Percentiles rank a stretch among this genome's conserved stretches.
Conservation (phyloP, 305 asterid species). For the Fraxinus ornus region DNA sequence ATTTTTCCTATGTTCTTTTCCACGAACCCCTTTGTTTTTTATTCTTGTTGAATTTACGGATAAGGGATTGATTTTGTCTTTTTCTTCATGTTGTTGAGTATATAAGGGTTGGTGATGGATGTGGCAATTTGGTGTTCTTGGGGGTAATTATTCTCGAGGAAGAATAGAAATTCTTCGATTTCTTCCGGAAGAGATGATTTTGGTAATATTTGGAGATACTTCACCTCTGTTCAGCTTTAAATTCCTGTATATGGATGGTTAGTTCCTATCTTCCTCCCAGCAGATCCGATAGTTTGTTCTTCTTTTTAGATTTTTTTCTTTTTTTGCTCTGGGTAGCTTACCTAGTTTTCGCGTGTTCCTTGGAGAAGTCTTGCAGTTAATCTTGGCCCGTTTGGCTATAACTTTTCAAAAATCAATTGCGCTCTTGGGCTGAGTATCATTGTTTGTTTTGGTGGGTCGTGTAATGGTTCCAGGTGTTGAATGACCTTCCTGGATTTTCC, state of each 20-base stretch:
- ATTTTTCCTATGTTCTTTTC: conserved; percentile 32
- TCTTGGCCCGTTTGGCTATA: not conserved
- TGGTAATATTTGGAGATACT: conserved; percentile 3
- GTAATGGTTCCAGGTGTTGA: conserved; percentile 24
- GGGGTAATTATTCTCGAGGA: conserved; percentile 24
- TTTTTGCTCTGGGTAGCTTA: conserved; percentile 8
- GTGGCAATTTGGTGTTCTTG: conserved; percentile 37
- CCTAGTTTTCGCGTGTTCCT: conserved; percentile 11
- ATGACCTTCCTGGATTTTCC: not conserved
- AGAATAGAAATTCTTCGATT: not conserved
- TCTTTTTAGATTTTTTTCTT: not conserved
- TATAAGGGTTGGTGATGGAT: conserved; percentile 52
- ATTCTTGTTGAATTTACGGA: conserved; percentile 34
- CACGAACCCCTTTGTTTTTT: conserved; percentile 23
- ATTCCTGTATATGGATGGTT: conserved; percentile 19
- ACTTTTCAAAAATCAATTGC: not conserved
- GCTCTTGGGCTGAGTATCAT: not conserved
- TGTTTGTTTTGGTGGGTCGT: conserved; percentile 17
- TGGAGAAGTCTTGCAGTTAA: not conserved
- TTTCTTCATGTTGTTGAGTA: conserved; percentile 36
- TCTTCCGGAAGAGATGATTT: not conserved
- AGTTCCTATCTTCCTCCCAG: conserved; percentile 34
- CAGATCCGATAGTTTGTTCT: conserved; percentile 36
- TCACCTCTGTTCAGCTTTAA: conserved; percentile 8
- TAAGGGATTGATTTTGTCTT: conserved; percentile 54